A percentile compares a stretch with the other conserved stretches of the same genome.
Evolutionary conservation across 345 rosid species (phyloP).

Genomic region (Euclidium syriacum): DNA sequence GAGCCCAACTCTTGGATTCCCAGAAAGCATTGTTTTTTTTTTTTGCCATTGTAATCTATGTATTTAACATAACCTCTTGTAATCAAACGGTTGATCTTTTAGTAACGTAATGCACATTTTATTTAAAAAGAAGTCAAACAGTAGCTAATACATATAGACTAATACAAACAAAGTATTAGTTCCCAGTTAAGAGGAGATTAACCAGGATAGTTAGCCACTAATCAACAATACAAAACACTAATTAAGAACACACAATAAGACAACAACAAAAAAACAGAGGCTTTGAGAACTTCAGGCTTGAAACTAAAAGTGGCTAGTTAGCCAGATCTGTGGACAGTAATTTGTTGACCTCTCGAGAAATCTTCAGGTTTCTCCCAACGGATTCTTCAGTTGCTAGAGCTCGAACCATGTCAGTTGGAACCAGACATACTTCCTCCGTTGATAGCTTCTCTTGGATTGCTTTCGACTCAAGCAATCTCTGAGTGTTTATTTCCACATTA

Average conservation of each 20-base stretch:
- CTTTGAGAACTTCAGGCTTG: neutral
- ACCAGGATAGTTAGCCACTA: slow-evolving; percentile 28
- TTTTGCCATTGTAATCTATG: no score
- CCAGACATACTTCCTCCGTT: slow-evolving; percentile 43
- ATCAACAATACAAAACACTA: slow-evolving; percentile 1
- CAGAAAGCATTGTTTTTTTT: no score
- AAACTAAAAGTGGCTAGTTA: slow-evolving; percentile 6
- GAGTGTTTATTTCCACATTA: slow-evolving; percentile 20
- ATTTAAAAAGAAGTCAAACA: neutral
- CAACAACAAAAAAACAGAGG: slow-evolving; percentile 3
- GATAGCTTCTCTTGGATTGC: slow-evolving; percentile 44
- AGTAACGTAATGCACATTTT: no score
- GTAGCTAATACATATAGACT: slow-evolving; percentile 21
- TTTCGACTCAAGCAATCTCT: slow-evolving; percentile 35
- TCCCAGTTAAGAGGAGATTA: slow-evolving; percentile 23
- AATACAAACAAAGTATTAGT: slow-evolving; percentile 27
- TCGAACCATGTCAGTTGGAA: slow-evolving; percentile 34
- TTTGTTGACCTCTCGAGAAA: slow-evolving; percentile 19
- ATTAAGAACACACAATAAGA: neutral
- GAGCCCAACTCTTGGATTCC: no score
- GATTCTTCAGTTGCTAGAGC: slow-evolving; percentile 27
- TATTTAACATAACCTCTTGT: no score
- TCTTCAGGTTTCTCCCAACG: slow-evolving; percentile 17
- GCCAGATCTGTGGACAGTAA: slow-evolving; percentile 15
- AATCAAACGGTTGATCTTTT: no score